Base-by-base conservation (phyloP, 176 grass and related monocot species). In the Triticum aestivum region DNA sequence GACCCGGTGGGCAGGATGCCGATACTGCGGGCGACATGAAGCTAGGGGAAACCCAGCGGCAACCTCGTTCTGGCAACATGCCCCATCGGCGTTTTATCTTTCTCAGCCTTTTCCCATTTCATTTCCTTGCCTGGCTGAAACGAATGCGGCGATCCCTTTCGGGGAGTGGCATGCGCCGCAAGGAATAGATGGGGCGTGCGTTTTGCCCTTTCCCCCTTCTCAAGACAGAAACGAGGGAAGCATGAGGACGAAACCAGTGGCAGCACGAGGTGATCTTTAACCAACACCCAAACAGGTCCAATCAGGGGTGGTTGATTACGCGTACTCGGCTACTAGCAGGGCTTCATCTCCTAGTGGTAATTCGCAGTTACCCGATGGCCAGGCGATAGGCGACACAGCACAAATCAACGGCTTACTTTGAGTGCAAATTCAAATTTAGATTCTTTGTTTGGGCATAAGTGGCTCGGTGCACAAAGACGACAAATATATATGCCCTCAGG, bases 41-140 rank as follows among this genome's bases (percentile, higher is more conserved):
- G 85, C 69, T 26, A 33, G 82, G 69, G 76, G 88, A 82, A 30
- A 5, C 66, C 68, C 11, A 79, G 84, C 76, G 56, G 87, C 77
- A 75, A 21, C 88, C 61, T 59, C 13, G 17, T 29, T 61, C 33
- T 2, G 58, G 88, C 82, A 45, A 24, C 9, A 45, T 20, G 24
- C 6, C 38, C 9, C 14, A 8, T 18, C 29, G 3, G 4, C 29
- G 47, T 63, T 12, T 75, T 12, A 5, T 49, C 29, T 13, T 3
- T 7, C 8, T 9, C 4, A 6, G 6, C 24, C 1, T 9, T 7
- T 70, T 24, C 11, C 5, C 56, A 17, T 12, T 6, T 8, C 56
- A 6, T 41, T 26, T 81, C 23, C 11, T 17, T n/a, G 69, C 58
- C 54, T 85, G 78, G 47, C 35, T 33, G 13, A 80, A 85, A 89